phyloP scores from a whole-genome alignment of 345 rosid genomes.

The Microthlaspi erraticum region DNA sequence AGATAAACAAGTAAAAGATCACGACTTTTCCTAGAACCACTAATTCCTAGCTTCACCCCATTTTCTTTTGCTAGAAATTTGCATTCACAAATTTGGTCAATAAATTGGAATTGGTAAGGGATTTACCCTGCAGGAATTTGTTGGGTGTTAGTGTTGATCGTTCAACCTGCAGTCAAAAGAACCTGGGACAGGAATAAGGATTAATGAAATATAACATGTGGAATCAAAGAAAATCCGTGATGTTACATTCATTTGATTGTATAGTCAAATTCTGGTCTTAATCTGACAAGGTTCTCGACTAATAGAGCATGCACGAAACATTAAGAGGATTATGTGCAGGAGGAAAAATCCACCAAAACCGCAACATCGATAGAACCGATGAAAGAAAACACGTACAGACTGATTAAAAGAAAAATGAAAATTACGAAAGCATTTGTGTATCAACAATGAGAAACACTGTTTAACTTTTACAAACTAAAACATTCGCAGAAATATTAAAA shows the following conservation, averaged over 20 bases:
- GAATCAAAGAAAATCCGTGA: not conserved
- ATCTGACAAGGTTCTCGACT: constrained; percentile 1
- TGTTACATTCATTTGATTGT: not conserved
- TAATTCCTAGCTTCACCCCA: not conserved
- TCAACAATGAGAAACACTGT: constrained; percentile 10
- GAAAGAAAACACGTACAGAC: not conserved
- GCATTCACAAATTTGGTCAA: constrained; percentile 16
- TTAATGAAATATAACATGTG: constrained; percentile 8
- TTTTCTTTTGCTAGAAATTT: not conserved
- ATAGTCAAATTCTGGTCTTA: not conserved
- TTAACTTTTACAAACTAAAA: constrained; percentile 35
- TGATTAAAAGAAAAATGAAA: constrained; percentile 4
- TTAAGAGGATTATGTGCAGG: not conserved
- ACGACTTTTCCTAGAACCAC: constrained; percentile 3
- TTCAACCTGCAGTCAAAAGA: constrained; percentile 32
- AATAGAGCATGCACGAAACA: constrained; percentile 3
- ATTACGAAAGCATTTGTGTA: constrained; percentile 16
- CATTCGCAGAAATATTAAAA: constrained; percentile 28
- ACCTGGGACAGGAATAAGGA: constrained; percentile 38
- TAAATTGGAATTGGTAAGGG: not conserved
- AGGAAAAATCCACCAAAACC: not conserved
- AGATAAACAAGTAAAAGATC: constrained; percentile 14
- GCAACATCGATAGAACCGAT: constrained; percentile 3
- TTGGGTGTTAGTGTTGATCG: not conserved
- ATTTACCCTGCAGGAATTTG: constrained; percentile 8